These are phyloP conservation scores for Aspergillus piperis DNA, from an alignment of 2,329 filamentous ascomycete species.

Conservation along the genomic window DNA sequence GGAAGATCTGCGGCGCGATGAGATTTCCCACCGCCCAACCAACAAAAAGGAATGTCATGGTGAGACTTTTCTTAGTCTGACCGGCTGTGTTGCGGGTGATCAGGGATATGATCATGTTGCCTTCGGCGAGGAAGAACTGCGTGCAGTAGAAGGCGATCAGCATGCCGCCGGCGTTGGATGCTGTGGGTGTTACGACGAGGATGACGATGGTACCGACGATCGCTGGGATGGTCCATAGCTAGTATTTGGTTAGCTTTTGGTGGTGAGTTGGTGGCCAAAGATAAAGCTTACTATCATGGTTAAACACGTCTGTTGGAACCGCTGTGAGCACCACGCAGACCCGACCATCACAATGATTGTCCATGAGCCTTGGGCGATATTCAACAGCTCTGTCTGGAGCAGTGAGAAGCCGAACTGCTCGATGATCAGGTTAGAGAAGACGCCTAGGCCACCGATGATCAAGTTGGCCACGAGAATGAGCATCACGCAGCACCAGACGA, in stretches of 20 bases:
- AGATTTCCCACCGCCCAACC: slow-evolving; percentile 21
- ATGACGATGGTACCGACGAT: slow-evolving; percentile 69
- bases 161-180: slow-evolving; percentile 61
- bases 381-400: slow-evolving; percentile 67
- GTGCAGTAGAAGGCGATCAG: slow-evolving; percentile 71
- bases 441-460: slow-evolving; percentile 35
- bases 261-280: slow-evolving; percentile 37
- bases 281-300: slow-evolving; percentile 29
- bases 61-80: slow-evolving; percentile 68
- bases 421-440: slow-evolving; percentile 60
- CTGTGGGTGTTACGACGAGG: slow-evolving; percentile 59
- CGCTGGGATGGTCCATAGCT: slow-evolving; percentile 58
- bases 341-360: slow-evolving; percentile 67
- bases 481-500: slow-evolving; percentile 22
- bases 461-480: slow-evolving; percentile 19
- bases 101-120: slow-evolving; percentile 45
- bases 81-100: slow-evolving; percentile 68
- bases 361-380: slow-evolving; percentile 71
- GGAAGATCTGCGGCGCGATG: slow-evolving; percentile 19
- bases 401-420: slow-evolving; percentile 62
- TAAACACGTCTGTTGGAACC: slow-evolving; percentile 63
- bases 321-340: slow-evolving; percentile 65
- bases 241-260: slow-evolving; percentile 37
- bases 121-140: slow-evolving; percentile 68
- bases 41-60: slow-evolving; percentile 66